Evolutionary conservation across 2,329 filamentous ascomycete species (phyloP).

Genomic region (Fusarium chlamydosporum): DNA sequence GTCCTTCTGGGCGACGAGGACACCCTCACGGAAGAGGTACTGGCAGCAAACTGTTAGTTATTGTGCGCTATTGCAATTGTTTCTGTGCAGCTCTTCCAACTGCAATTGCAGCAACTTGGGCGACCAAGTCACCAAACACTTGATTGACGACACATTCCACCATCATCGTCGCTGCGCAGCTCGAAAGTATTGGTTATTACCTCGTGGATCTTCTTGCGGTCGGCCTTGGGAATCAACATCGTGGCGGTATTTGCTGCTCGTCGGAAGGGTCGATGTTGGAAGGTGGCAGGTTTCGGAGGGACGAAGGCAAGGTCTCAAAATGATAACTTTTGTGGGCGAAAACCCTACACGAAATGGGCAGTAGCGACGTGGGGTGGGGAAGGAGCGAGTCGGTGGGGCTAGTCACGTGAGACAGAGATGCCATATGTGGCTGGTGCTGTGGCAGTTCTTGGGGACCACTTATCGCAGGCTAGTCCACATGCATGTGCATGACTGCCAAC

Average conservation of each 20-base stretch:
- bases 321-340: conserved; percentile 63
- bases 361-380: conserved; percentile 56
- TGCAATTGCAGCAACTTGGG: too few species aligned
- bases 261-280: conserved; percentile 65
- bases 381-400: too few species aligned
- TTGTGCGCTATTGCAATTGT: conserved; percentile 26
- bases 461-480: conserved; percentile 4
- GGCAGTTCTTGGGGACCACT: conserved; percentile 19
- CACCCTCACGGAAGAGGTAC: conserved; percentile 96
- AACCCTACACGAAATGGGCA: conserved; percentile 58
- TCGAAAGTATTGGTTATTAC: conserved; percentile 53
- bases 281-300: conserved; percentile 58
- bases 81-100: conserved; percentile 32
- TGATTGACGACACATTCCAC: conserved; percentile 18
- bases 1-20: conserved; percentile 99
- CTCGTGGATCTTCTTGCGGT: conserved; percentile 99
- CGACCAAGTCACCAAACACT: too few species aligned
- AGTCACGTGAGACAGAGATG: too few species aligned
- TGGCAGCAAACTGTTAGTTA: conserved; percentile 57
- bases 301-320: conserved; percentile 58
- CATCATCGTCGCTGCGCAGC: conserved; percentile 26
- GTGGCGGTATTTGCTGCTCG: conserved; percentile 68
- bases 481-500: conserved; percentile 27
- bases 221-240: conserved; percentile 99
- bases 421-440: conserved; percentile 41